Evolutionary conservation across 2,329 filamentous ascomycete genomes (phyloP), one percentile per base, ranked within the genome.

Genomic region (Alternaria triticimaculans): DNA sequence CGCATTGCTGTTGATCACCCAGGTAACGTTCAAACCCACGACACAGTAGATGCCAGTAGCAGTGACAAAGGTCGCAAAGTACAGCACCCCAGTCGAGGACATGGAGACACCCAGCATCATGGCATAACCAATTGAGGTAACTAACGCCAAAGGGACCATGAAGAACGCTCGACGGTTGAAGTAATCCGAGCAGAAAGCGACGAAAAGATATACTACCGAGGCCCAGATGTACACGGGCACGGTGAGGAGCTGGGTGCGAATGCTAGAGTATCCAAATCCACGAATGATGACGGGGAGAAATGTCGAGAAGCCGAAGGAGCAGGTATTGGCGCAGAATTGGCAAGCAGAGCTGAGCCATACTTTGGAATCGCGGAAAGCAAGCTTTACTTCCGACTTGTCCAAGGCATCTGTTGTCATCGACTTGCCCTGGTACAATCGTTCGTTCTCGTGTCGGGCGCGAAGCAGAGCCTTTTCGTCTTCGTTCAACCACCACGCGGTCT

Each of bases 371-470:
- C 43, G 51, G 94, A 97, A 79, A 90, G 93, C 3, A 86, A 96
- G 55, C 89, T 92, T 71, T 92, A 97, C 76, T 95, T 93, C 81
- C 93, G 91, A 66, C 91, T 94, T 74, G 92, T 97, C 49, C 95
- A 98, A 80, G 88, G 94, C 73, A 89, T 98, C 64, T 95, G 97
- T 73, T 90, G 92, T 61, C 87, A 90, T 67, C 89, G 92, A 72
- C 33, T 72, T 26, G 79, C 80, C 67, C 78, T 82, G 75, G 85
- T 82, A 73, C 86, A 69, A 55, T n/a, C 63, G 60, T 14, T 62
- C 84, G 33, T 82, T 76, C n/a, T 78, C 77, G 2, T 87, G 80
- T 3, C 86, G 81, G 67, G 85, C 83, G 3, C 78, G 76, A 3
- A 86, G 85, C 58, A 87, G 85, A 63, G 77, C 77, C 41, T 81